These are phyloP conservation scores for Vanilla planifolia DNA, from an alignment of 106 monocot genomes.

Conservation along the genomic window DNA sequence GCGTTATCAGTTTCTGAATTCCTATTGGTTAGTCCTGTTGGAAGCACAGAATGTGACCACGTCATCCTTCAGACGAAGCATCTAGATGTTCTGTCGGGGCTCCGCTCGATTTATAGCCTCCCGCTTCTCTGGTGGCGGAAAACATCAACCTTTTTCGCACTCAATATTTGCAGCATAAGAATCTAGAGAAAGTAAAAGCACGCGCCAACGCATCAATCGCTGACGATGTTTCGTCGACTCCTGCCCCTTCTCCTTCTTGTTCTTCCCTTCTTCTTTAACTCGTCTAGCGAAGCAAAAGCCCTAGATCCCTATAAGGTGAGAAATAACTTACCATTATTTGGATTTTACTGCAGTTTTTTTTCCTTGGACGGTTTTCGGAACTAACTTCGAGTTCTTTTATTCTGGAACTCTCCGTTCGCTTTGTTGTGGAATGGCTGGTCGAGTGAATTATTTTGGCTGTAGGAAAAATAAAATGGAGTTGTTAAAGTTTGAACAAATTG, in stretches of 20 bases:
- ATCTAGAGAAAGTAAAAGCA: neutral
- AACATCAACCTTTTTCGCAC: neutral
- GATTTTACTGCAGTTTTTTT: neutral
- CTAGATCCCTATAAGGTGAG: constrained; percentile 51
- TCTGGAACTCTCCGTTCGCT: too few relatives aligned
- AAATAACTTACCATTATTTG: neutral
- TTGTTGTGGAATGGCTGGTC: too few relatives aligned
- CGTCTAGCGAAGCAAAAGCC: constrained; percentile 22
- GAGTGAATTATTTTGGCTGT: too few relatives aligned
- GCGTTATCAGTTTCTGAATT: neutral
- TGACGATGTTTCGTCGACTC: constrained; percentile 10
- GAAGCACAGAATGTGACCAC: neutral
- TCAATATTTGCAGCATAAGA: neutral
- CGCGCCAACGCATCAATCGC: neutral
- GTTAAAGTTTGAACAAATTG: too few relatives aligned
- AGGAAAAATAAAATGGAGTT: too few relatives aligned
- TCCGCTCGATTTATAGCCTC: neutral
- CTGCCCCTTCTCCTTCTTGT: constrained; percentile 2
- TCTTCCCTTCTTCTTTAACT: constrained; percentile 2
- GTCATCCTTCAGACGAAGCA: neutral
- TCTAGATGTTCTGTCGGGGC: neutral
- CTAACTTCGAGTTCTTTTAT: too few relatives aligned
- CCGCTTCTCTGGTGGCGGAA: neutral
- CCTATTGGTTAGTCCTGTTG: neutral
- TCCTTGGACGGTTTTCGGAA: too few relatives aligned